Base-by-base conservation (phyloP, 352 stramenopile genomes). In the Globisporangium camurandrum region DNA sequence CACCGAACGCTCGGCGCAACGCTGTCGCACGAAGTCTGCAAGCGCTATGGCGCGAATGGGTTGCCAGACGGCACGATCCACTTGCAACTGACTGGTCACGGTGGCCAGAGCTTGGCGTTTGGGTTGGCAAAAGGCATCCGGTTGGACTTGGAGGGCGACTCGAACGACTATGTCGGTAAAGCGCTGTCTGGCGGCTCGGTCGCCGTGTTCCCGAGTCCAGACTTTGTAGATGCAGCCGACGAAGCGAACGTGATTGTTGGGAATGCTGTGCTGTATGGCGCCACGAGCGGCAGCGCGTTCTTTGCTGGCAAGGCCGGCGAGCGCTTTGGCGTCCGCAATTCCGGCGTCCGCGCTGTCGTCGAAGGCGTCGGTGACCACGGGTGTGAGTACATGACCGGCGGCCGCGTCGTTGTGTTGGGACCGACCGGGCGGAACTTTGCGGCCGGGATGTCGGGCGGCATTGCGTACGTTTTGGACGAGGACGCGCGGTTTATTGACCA, bases 341-440 rank as follows among this genome's bases (percentile, higher is more conserved):
- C 86, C 19, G 95, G 95, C 44, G 95, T 96, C n/a, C 71, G 95
- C 49, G 80, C 89, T 12, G 93, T 98, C 34, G 93, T 98, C 33
- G 95, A 98, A 69, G 94, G 93, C 46, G 84, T 97, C 39, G 95
- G 95, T 58, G 94, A 98, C 64, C 95, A 98, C 66, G 93, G 93
- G 27, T 97, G 89, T 51, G 95, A 98, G 70, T 98, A 98, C 82
- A 98, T 98, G 95, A 98, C 95, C n/a, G 94, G 94, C 54, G 94
- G 93, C 54, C 66, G 86, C 46, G 83, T 98, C 28, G 88, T 98
- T 26, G 83, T 96, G 43, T 70, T 98, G 7, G 94, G 94, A 17
- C 64, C 77, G 22, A 98, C 92, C 31, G 94, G 95, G 30, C 85
- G 93, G 57, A 98, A 98, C 78, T 98, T 98, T 69, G 95, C 88